Percentiles rank a stretch among this genome's conserved stretches.
phyloP scores from a whole-genome alignment of 2,329 filamentous ascomycete species.

The Ophiobolus disseminans region DNA sequence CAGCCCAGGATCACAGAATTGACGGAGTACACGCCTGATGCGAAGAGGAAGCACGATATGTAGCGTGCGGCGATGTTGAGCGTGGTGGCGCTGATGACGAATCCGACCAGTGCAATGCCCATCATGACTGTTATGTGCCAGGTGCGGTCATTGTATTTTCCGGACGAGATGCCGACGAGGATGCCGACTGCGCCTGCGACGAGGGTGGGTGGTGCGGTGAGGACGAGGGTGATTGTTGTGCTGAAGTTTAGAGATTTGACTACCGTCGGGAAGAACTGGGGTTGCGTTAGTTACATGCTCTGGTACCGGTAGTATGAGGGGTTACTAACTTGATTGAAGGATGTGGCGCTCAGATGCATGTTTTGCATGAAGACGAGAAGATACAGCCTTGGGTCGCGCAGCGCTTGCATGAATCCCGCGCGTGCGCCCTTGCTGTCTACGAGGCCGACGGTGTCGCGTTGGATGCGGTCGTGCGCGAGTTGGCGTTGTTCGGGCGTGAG shows the following conservation, averaged over 20 bases:
- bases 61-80: slow-evolving; percentile 46
- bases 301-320: background rate
- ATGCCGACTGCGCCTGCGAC: slow-evolving; percentile 38
- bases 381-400: slow-evolving; percentile 60
- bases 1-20: slow-evolving; percentile 49
- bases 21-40: slow-evolving; percentile 30
- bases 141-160: slow-evolving; percentile 49
- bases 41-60: slow-evolving; percentile 37
- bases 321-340: slow-evolving; percentile 49
- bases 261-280: slow-evolving; percentile 55
- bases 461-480: slow-evolving; percentile 38
- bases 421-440: slow-evolving; percentile 52
- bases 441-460: slow-evolving; percentile 58
- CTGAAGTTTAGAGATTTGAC: slow-evolving; percentile 59
- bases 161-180: slow-evolving; percentile 43
- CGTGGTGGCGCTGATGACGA: slow-evolving; percentile 46
- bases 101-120: slow-evolving; percentile 46
- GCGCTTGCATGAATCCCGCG: slow-evolving; percentile 60
- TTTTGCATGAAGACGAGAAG: slow-evolving; percentile 64
- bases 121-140: slow-evolving; percentile 51
- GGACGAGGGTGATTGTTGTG: slow-evolving; percentile 58
- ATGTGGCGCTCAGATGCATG: slow-evolving; percentile 58
- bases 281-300: slow-evolving; percentile 1
- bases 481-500: slow-evolving; percentile 54
- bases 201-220: slow-evolving; percentile 49